Percentiles rank a stretch among this genome's conserved stretches.
Conservation (phyloP, 495 filamentous ascomycete species). For the Xylaria scruposa region DNA sequence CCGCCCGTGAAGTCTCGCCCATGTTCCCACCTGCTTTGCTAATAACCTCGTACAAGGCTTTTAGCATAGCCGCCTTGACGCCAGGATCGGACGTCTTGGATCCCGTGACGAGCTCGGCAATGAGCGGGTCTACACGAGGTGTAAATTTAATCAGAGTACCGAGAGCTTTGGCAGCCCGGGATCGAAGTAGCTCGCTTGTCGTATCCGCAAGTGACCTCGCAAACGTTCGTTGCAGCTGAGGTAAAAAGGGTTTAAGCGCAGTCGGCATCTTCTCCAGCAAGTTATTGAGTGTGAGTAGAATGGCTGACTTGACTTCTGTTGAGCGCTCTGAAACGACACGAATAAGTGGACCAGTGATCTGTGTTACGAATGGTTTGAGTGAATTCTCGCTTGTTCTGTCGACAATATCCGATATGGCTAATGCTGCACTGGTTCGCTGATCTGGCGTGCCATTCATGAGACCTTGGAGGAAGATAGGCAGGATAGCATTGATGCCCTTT, state of each 20-base stretch:
- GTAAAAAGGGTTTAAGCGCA: constrained; percentile 94
- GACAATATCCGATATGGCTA: constrained; percentile 94
- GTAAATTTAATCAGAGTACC: constrained; percentile 96
- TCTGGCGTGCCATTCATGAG: constrained; percentile 94
- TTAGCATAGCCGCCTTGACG: constrained; percentile 95
- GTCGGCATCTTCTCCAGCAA: constrained; percentile 95
- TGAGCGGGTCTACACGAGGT: constrained; percentile 89
- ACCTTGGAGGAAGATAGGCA: constrained; percentile 97
- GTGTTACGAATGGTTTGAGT: constrained; percentile 91
- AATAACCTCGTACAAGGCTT: constrained; percentile 93
- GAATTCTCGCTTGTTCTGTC: constrained; percentile 85
- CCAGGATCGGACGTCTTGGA: constrained; percentile 88
- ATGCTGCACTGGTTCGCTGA: constrained; percentile 86
- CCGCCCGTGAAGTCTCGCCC: constrained; percentile 83
- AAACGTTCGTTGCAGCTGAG: constrained; percentile 95
- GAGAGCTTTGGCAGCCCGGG: constrained; percentile 90
- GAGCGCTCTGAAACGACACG: constrained; percentile 96
- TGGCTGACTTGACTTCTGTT: constrained; percentile 93
- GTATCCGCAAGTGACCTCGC: constrained; percentile 93
- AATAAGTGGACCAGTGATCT: constrained; percentile 96
- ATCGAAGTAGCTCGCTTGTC: constrained; percentile 85
- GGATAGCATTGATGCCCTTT: constrained; percentile 95
- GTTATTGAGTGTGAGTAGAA: constrained; percentile 92
- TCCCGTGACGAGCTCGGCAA: constrained; percentile 85
- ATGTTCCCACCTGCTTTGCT: constrained; percentile 94